phyloP scores from a whole-genome alignment of 106 monocot species.

The Agapanthus africanus region DNA sequence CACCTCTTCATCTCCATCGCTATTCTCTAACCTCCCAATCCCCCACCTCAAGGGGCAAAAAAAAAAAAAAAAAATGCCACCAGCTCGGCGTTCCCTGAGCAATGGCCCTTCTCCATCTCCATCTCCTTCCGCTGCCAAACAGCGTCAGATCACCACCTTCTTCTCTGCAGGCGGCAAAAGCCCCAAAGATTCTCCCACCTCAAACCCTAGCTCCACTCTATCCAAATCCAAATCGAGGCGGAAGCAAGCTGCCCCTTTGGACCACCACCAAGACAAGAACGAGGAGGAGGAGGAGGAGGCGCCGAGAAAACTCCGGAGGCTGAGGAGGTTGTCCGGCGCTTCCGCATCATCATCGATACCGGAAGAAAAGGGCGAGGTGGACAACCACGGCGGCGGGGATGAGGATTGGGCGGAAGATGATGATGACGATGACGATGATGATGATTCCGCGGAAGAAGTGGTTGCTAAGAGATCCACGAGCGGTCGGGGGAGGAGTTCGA shows the following conservation, averaged over 20 bases:
- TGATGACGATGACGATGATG: conserved; percentile 16
- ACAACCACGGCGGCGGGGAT: conserved; percentile 35
- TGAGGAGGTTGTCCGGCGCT: conserved; percentile 36
- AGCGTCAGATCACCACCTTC: conserved; percentile 92
- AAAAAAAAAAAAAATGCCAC: conserved; percentile 7
- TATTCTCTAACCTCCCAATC: not conserved
- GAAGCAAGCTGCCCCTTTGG: conserved; percentile 7
- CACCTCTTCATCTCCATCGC: not conserved
- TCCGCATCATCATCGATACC: not conserved
- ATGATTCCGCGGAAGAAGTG: conserved; percentile 33
- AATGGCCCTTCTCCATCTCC: conserved; percentile 84
- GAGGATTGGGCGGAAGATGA: conserved; percentile 48
- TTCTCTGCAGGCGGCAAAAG: conserved; percentile 38
- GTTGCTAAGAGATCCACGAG: conserved; percentile 28
- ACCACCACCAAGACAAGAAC: conserved; percentile 18
- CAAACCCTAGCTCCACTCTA: conserved; percentile 5
- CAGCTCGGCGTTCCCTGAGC: conserved; percentile 55
- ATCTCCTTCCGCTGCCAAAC: conserved; percentile 75
- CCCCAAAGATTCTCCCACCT: conserved; percentile 3
- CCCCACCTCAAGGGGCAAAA: not conserved
- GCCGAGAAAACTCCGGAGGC: conserved; percentile 39
- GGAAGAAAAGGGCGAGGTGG: not conserved
- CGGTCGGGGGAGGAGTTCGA: conserved; percentile 15
- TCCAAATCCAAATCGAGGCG: not conserved
- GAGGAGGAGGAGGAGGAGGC: conserved; percentile 50